Evolutionary conservation across 805 yeast genomes (phyloP).

Genomic region (Starmerella roubikii): DNA sequence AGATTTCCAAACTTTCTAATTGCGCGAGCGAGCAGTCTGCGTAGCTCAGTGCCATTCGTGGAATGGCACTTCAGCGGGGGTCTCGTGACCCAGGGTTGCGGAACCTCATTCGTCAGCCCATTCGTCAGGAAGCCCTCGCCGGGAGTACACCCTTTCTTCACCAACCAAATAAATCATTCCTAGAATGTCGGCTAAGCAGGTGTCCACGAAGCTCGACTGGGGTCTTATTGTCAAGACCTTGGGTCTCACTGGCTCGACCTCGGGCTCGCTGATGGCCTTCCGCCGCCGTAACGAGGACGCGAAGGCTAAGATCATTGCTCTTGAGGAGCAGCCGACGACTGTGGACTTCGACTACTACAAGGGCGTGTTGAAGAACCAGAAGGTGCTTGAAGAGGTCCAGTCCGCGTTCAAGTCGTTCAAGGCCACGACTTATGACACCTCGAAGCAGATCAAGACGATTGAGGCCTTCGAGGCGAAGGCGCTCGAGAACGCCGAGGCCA

Average conservation of each 20-base stretch:
- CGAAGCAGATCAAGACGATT: slow-evolving; percentile 82
- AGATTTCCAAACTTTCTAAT: too few relatives aligned
- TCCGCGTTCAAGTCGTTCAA: slow-evolving; percentile 58
- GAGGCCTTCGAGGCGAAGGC: slow-evolving; percentile 93
- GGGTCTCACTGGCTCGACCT: slow-evolving; percentile 88
- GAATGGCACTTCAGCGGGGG: too few relatives aligned
- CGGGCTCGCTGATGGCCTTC: slow-evolving; percentile 75
- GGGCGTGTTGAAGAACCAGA: slow-evolving; percentile 63
- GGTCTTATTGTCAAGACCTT: slow-evolving; percentile 73
- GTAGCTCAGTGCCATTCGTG: too few relatives aligned
- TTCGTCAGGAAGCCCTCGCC: slow-evolving; percentile 1
- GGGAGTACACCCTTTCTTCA: neutral
- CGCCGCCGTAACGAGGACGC: slow-evolving; percentile 99
- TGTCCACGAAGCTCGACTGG: slow-evolving; percentile 89
- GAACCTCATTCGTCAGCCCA: too few relatives aligned
- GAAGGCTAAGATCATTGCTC: slow-evolving; percentile 59
- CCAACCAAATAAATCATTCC: neutral
- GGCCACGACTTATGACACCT: slow-evolving; percentile 74
- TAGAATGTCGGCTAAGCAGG: slow-evolving; percentile 20
- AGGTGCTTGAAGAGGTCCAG: slow-evolving; percentile 70
- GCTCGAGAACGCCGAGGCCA: slow-evolving; percentile 82
- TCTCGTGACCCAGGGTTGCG: too few relatives aligned
- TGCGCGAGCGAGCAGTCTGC: too few relatives aligned
- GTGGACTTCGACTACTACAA: slow-evolving; percentile 79
- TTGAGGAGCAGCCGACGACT: slow-evolving; percentile 56